Conservation (phyloP, 805 yeast species). For the Ogataea sp. region DNA sequence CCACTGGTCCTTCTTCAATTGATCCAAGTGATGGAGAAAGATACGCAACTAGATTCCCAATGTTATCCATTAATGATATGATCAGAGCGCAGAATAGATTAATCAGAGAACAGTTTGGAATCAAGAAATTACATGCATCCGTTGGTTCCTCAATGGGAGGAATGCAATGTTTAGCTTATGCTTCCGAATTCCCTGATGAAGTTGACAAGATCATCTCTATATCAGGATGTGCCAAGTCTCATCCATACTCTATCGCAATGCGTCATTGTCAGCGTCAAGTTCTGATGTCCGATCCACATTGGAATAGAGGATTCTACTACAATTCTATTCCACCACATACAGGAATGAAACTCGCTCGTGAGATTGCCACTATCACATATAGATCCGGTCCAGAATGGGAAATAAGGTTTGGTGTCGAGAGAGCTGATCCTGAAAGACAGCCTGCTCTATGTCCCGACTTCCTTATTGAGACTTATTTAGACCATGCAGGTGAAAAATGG, state of each 20-base stretch:
- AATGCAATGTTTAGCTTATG: conserved; percentile 91
- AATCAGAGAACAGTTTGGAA: conserved; percentile 53
- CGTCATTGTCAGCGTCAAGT: conserved; percentile 91
- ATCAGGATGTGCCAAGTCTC: conserved; percentile 89
- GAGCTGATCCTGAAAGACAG: conserved; percentile 68
- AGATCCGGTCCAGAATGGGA: conserved; percentile 98
- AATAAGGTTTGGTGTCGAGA: conserved; percentile 77
- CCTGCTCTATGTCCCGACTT: conserved; percentile 94
- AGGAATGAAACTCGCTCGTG: conserved; percentile 92
- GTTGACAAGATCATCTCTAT: conserved; percentile 73
- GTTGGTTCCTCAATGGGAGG: conserved; percentile 98
- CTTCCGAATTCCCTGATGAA: conserved; percentile 69
- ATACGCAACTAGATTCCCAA: conserved; percentile 85
- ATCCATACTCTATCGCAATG: conserved; percentile 90
- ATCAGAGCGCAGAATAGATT: conserved; percentile 78
- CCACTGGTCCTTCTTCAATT: conserved; percentile 82
- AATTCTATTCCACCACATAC: conserved; percentile 75
- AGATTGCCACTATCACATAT: conserved; percentile 89
- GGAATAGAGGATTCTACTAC: conserved; percentile 87
- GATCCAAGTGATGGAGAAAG: conserved; percentile 61
- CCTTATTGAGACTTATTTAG: conserved; percentile 84
- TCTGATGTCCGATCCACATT: conserved; percentile 88
- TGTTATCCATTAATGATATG: conserved; percentile 82
- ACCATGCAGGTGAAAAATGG: conserved; percentile 93
- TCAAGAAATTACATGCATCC: conserved; percentile 60